Conservation (phyloP, 306 rosid species). For the Lithocarpus polystachyus region DNA sequence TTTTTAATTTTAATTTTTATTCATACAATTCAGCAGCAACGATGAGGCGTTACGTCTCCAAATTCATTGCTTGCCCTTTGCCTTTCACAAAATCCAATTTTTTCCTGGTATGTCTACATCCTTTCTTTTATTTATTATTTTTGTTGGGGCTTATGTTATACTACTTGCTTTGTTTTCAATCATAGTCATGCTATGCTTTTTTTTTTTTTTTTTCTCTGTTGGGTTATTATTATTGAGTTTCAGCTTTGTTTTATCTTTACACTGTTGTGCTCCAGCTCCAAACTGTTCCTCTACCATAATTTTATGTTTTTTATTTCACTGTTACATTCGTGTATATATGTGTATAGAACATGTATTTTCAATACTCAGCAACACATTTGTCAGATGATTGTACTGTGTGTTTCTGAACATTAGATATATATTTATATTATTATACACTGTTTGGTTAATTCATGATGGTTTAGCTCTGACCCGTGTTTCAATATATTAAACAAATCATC, state of each 20-base stretch:
- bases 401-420: not conserved
- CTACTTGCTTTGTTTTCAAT: not conserved
- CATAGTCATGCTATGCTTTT: not conserved
- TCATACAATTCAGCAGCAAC: not conserved
- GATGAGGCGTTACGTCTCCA: constrained; percentile 29
- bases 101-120: constrained; percentile 28
- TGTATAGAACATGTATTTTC: not conserved
- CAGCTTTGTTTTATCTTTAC: not conserved
- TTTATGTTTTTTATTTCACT: not conserved
- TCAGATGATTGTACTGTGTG: not conserved
- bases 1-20: too few species aligned
- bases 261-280: too few species aligned
- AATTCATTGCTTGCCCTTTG: constrained; percentile 11
- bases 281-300: too few species aligned
- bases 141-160: not conserved
- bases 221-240: not conserved
- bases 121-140: not conserved
- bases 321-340: not conserved
- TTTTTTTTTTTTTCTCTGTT: not conserved
- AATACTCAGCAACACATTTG: not conserved
- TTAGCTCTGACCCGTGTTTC: not conserved
- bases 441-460: not conserved
- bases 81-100: constrained; percentile 27
- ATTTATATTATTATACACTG: not conserved
- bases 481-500: not conserved